phyloP scores from a whole-genome alignment of 768 basidiomycete genomes.

The Termitomyces sp. region DNA sequence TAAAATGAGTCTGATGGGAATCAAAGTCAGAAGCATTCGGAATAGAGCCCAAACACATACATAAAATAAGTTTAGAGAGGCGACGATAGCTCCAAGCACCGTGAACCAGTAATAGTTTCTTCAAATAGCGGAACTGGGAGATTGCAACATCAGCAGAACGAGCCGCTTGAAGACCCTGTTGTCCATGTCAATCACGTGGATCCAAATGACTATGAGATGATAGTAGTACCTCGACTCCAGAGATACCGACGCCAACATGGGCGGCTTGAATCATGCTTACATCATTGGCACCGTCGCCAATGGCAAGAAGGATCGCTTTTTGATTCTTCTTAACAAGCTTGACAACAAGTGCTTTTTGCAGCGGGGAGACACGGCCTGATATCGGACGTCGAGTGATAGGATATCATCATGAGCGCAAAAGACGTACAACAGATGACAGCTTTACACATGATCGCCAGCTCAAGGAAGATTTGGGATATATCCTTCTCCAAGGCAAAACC shows the following conservation, averaged over 20 bases:
- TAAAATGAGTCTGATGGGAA: constrained; percentile 83
- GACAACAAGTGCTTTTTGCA: constrained; percentile 97
- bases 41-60: constrained; percentile 44
- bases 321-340: constrained; percentile 99
- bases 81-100: constrained; percentile 99
- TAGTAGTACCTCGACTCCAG: constrained; percentile 84
- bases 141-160: constrained; percentile 97
- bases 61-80: constrained; percentile 91
- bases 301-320: constrained; percentile 90
- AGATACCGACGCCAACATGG: constrained; percentile 96
- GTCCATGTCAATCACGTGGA: neutral
- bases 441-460: constrained; percentile 96
- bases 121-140: constrained; percentile 93
- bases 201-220: neutral
- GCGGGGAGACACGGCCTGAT: constrained; percentile 90
- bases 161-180: constrained; percentile 93
- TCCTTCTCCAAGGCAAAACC: constrained; percentile 93
- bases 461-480: constrained; percentile 84
- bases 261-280: constrained; percentile 99
- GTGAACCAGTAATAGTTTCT: constrained; percentile 93
- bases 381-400: constrained; percentile 4
- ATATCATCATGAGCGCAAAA: neutral
- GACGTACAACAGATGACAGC: constrained; percentile 94
- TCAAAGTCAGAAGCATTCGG: constrained; percentile 4
- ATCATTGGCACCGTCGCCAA: constrained; percentile 97